These are phyloP conservation scores for Diutina rugosa DNA, from an alignment of 1,139 yeast genomes.

Conservation along the genomic window DNA sequence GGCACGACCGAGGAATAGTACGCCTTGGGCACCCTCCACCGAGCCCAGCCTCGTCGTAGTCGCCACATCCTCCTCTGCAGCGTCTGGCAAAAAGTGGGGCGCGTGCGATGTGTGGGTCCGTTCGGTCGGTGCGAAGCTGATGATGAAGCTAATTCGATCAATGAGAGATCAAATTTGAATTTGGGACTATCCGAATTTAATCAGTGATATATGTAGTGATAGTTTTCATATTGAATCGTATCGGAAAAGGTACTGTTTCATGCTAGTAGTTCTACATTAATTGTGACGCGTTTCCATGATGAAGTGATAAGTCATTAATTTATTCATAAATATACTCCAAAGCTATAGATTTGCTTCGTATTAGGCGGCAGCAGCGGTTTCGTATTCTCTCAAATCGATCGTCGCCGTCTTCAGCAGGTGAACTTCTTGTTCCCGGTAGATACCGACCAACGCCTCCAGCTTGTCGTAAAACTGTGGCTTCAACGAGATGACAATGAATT, in stretches of 20 bases:
- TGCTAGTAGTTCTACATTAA: no score
- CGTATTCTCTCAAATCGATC: conserved; percentile 55
- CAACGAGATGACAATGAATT: conserved; percentile 86
- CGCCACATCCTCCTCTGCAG: background rate
- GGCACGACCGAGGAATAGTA: background rate
- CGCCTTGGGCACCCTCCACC: background rate
- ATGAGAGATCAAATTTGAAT: no score
- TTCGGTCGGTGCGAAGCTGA: background rate
- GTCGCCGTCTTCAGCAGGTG: conserved; percentile 72
- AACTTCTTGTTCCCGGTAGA: conserved; percentile 70
- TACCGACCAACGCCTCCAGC: conserved; percentile 88
- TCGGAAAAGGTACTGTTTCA: no score
- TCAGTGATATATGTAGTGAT: background rate
- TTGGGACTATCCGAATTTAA: no score
- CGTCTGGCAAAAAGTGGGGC: background rate
- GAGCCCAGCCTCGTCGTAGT: background rate
- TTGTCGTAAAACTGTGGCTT: conserved; percentile 80
- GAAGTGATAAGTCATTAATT: no score
- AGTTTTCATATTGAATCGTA: no score
- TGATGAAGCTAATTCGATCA: no score
- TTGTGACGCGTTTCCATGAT: no score
- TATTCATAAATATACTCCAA: no score
- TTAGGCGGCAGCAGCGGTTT: conserved; percentile 10
- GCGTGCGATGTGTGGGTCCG: background rate
- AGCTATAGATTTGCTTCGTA: background rate